Evolutionary conservation across 1,284 basidiomycete genomes (phyloP).

Genomic region (Moniliophthora roreri): DNA sequence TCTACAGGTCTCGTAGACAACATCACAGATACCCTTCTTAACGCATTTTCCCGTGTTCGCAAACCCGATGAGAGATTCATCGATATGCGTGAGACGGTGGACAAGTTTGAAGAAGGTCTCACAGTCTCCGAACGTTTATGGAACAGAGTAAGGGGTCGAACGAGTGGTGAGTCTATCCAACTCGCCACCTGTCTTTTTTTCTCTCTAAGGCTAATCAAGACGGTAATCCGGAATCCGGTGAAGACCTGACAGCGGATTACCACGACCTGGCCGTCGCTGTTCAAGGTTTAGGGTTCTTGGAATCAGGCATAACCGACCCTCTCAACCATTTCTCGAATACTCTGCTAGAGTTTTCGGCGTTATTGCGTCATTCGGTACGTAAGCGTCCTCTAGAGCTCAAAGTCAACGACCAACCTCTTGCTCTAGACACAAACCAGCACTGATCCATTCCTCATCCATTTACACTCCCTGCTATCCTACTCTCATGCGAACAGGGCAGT

Average conservation of each 20-base stretch:
- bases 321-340: conserved; percentile 96
- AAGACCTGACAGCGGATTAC: conserved; percentile 96
- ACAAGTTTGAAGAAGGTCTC: conserved; percentile 94
- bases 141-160: conserved; percentile 71
- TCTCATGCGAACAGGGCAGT: conserved; percentile 89
- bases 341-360: conserved; percentile 87
- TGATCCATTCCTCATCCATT: conserved; percentile 85
- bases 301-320: conserved; percentile 96
- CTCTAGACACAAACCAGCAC: conserved; percentile 79
- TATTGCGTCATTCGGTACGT: conserved; percentile 75
- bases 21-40: conserved; percentile 92
- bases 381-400: conserved; percentile 3
- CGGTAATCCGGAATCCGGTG: conserved; percentile 70
- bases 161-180: conserved; percentile 74
- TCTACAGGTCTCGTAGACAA: conserved; percentile 88
- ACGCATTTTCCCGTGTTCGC: conserved; percentile 91
- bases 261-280: conserved; percentile 94
- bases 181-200: conserved; percentile 25
- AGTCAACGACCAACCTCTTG: conserved; percentile 4
- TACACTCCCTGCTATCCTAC: conserved; percentile 89
- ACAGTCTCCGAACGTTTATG: conserved; percentile 80
- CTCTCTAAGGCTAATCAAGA: conserved; percentile 78
- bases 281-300: conserved; percentile 95
- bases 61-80: conserved; percentile 97
- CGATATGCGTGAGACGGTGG: conserved; percentile 86